Evolutionary conservation across 164 flowering plant species (phyloP).

Genomic region (Echeveria elegans): DNA sequence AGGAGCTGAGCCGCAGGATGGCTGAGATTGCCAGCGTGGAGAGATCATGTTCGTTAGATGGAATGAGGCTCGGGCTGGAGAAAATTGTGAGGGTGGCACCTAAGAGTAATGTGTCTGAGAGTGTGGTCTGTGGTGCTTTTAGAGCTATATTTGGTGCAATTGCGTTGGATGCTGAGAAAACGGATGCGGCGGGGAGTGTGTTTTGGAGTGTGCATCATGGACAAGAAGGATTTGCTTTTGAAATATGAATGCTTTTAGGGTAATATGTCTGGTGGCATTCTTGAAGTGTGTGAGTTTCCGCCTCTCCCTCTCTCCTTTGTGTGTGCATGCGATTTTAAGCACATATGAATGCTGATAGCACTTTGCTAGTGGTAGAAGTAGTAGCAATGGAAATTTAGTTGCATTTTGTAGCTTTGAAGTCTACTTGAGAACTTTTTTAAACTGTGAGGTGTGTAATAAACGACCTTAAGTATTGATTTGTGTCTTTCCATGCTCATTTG

Average conservation of each 20-base stretch:
- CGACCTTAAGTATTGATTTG: not conserved
- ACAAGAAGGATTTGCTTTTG: conserved; percentile 15
- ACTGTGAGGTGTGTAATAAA: not conserved
- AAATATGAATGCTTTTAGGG: conserved; percentile 11
- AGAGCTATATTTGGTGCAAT: conserved; percentile 70
- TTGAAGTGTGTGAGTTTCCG: no score
- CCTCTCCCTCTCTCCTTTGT: no score
- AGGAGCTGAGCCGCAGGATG: conserved; percentile 35
- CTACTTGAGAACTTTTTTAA: not conserved
- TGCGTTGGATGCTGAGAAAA: conserved; percentile 47
- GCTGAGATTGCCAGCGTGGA: conserved; percentile 32
- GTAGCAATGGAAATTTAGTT: not conserved
- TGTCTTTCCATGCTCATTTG: not conserved
- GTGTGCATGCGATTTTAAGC: no score
- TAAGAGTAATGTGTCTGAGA: conserved; percentile 37
- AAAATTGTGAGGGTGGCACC: conserved; percentile 56
- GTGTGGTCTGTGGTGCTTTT: conserved; percentile 62
- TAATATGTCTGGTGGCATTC: not conserved
- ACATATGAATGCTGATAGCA: not conserved
- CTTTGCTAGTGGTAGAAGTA: not conserved
- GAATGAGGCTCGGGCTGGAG: conserved; percentile 43
- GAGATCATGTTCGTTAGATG: conserved; percentile 47
- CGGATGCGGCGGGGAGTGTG: conserved; percentile 45
- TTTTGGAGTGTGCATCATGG: conserved; percentile 39
- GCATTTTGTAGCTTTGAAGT: not conserved